Conservation (phyloP, 441 rosid species). For the Francoa sonchifolia region DNA sequence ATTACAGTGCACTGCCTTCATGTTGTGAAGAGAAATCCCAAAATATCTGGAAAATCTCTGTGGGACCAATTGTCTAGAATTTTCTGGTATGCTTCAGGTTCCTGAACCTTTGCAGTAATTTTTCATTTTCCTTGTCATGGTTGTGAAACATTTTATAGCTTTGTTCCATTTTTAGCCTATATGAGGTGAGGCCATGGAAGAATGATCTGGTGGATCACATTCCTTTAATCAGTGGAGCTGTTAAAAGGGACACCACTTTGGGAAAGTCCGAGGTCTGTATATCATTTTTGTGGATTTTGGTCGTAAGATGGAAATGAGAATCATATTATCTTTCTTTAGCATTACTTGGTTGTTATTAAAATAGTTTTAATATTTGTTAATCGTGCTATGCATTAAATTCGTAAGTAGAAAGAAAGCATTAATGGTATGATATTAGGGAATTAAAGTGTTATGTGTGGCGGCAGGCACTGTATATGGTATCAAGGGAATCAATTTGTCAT, state of each 20-base stretch:
- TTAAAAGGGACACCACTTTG: constrained; percentile 37
- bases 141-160: constrained; percentile 1
- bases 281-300: background rate
- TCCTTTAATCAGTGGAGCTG: constrained; percentile 46
- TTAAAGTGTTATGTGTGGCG: too few relatives aligned
- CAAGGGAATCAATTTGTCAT: too few relatives aligned
- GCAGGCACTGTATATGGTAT: too few relatives aligned
- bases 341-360: too few relatives aligned
- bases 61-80: constrained; percentile 48
- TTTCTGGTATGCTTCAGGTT: constrained; percentile 31
- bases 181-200: constrained; percentile 54
- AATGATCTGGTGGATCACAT: constrained; percentile 69
- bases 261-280: constrained; percentile 52
- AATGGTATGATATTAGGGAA: too few relatives aligned
- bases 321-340: background rate
- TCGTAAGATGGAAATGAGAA: background rate
- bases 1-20: constrained; percentile 51
- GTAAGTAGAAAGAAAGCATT: too few relatives aligned
- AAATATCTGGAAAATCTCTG: constrained; percentile 38
- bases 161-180: constrained; percentile 32
- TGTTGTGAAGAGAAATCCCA: constrained; percentile 38
- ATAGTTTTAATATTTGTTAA: too few relatives aligned
- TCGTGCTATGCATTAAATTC: too few relatives aligned
- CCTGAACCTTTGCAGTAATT: background rate
- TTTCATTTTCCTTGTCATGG: constrained; percentile 2